Evolutionary conservation across 2,329 filamentous ascomycete genomes (phyloP).

Genomic region (Aureobasidium sp.): DNA sequence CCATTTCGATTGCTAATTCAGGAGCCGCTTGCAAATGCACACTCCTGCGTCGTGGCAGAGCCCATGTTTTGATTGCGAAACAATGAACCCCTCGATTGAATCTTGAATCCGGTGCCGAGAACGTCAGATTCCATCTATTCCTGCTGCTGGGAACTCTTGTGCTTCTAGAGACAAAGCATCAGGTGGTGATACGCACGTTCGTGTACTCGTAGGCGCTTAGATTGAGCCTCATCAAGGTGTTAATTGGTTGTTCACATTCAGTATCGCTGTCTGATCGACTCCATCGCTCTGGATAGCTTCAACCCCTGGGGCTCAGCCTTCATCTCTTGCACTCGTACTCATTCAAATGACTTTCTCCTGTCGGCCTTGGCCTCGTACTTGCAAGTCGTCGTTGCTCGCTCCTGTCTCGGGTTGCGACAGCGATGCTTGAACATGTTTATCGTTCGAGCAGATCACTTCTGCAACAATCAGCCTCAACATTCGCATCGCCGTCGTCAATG

Average conservation of each 20-base stretch:
- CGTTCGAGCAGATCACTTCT: background rate
- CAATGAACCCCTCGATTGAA: constrained; percentile 5
- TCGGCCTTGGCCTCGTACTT: background rate
- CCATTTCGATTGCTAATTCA: constrained; percentile 10
- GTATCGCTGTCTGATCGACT: constrained; percentile 4
- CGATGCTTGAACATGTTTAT: background rate
- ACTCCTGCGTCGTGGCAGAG: constrained; percentile 2
- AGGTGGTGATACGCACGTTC: background rate
- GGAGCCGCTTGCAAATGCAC: background rate
- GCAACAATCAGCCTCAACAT: background rate
- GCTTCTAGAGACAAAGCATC: background rate
- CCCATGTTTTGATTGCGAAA: constrained; percentile 14
- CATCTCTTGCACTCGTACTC: constrained; percentile 2
- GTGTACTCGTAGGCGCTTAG: background rate
- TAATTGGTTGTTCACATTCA: background rate
- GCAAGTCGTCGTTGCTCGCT: background rate
- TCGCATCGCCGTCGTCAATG: background rate
- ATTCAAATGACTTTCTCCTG: background rate
- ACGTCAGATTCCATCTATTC: constrained; percentile 10
- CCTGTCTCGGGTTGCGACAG: background rate
- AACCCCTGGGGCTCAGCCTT: background rate
- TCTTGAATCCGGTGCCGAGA: background rate
- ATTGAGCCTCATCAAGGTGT: constrained; percentile 6
- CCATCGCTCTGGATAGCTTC: background rate
- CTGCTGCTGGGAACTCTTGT: background rate